phyloP scores from a whole-genome alignment of 805 yeast genomes.

The Myxozyma mucilagina region DNA sequence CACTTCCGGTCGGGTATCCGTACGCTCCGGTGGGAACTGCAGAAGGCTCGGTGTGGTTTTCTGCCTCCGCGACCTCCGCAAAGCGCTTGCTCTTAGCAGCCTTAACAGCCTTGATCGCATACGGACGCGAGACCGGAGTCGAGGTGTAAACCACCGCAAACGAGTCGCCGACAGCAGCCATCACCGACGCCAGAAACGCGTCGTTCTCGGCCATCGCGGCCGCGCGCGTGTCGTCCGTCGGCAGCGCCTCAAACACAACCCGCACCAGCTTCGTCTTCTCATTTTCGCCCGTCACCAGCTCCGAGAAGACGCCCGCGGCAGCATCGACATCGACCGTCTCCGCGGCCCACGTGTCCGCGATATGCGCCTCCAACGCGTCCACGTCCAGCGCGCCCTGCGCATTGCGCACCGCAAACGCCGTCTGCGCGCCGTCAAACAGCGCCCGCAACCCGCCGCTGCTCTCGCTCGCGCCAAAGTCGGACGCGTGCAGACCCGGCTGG shows the following conservation, averaged over 20 bases:
- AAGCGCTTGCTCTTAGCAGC: slow-evolving; percentile 23
- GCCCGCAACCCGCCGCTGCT: slow-evolving; percentile 32
- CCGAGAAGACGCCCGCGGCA: slow-evolving; percentile 43
- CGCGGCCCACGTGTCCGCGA: slow-evolving; percentile 56
- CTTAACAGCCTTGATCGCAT: no score
- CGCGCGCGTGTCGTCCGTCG: slow-evolving; percentile 35
- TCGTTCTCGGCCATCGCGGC: slow-evolving; percentile 35
- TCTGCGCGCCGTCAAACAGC: slow-evolving; percentile 28
- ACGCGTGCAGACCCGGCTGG: slow-evolving; percentile 44
- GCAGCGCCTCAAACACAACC: slow-evolving; percentile 57
- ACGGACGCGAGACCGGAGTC: slow-evolving; percentile 35
- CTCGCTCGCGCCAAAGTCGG: slow-evolving; percentile 31
- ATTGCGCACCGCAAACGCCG: slow-evolving; percentile 32
- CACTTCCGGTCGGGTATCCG: slow-evolving; percentile 24
- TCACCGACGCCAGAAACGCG: slow-evolving; percentile 35
- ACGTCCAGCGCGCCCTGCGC: slow-evolving; percentile 43
- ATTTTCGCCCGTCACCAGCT: slow-evolving; percentile 69
- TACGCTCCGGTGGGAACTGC: slow-evolving; percentile 24
- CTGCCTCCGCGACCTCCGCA: slow-evolving; percentile 7
- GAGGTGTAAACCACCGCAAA: slow-evolving; percentile 41
- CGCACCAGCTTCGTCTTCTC: slow-evolving; percentile 60
- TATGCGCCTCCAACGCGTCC: slow-evolving; percentile 45
- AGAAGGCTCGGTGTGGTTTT: slow-evolving; percentile 12
- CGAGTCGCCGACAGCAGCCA: slow-evolving; percentile 40
- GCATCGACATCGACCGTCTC: slow-evolving; percentile 46